A percentile compares a stretch with the other conserved stretches of the same genome.
phyloP scores from a whole-genome alignment of 2,329 filamentous ascomycete species.

The Immersiporthe knoxdaviesiana region DNA sequence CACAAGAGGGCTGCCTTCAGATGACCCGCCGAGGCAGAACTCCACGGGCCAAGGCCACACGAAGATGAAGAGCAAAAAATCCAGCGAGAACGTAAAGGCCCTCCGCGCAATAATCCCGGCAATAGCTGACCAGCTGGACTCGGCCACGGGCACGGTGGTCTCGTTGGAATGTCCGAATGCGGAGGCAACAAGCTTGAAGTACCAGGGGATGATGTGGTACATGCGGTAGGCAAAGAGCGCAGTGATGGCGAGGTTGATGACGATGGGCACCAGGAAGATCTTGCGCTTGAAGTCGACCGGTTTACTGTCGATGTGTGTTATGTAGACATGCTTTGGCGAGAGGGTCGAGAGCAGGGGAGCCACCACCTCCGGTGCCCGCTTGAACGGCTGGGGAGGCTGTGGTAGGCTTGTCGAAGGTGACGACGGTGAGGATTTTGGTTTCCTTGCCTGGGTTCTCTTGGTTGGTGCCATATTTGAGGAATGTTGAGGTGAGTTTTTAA shows the following conservation, averaged over 20 bases:
- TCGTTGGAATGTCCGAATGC: conserved; percentile 68
- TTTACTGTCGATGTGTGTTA: conserved; percentile 79
- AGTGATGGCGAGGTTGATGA: conserved; percentile 73
- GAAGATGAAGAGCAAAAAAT: conserved; percentile 70
- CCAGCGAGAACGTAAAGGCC: conserved; percentile 68
- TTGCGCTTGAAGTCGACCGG: conserved; percentile 74
- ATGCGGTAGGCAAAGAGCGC: conserved; percentile 69
- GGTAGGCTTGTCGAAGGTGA: conserved; percentile 34
- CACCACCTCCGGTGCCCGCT: conserved; percentile 64
- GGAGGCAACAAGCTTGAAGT: conserved; percentile 67
- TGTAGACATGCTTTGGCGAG: conserved; percentile 73
- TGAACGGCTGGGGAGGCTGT: conserved; percentile 68
- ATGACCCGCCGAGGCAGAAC: conserved; percentile 65
- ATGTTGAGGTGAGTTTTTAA: conserved; percentile 3
- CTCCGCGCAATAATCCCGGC: conserved; percentile 61
- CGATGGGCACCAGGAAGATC: conserved; percentile 78
- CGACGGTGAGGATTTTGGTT: conserved; percentile 36
- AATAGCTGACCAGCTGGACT: conserved; percentile 61
- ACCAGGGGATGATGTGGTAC: conserved; percentile 71
- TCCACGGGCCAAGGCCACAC: conserved; percentile 75
- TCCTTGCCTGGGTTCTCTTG: conserved; percentile 40
- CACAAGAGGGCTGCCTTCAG: conserved; percentile 63
- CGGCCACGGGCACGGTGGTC: conserved; percentile 63
- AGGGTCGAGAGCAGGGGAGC: conserved; percentile 69
- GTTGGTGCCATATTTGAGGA: conserved; percentile 34